Conservation (phyloP, 1,284 basidiomycete genomes). For the Ustilago tritici region DNA sequence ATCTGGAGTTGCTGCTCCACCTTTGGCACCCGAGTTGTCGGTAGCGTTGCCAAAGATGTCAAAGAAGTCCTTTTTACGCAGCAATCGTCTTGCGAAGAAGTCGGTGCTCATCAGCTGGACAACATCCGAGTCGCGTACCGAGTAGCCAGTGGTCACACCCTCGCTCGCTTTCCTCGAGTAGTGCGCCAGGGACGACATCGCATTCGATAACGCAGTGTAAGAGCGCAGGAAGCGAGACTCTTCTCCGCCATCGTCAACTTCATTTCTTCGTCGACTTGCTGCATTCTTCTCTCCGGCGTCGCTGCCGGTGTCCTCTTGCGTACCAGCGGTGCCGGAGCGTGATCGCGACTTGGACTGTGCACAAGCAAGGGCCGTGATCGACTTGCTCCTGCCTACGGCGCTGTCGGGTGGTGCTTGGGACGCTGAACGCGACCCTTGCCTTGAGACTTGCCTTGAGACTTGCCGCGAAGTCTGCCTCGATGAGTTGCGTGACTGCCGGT, state of each 20-base stretch:
- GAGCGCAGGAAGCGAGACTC: slow-evolving; percentile 57
- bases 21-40: slow-evolving; percentile 12
- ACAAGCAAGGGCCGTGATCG: slow-evolving; percentile 16
- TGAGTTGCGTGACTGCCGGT: slow-evolving; percentile 27
- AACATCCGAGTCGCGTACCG: slow-evolving; percentile 58
- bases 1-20: slow-evolving; percentile 18
- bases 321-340: not conserved
- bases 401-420: slow-evolving; percentile 21
- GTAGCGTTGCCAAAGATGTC: slow-evolving; percentile 29
- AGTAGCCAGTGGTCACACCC: slow-evolving; percentile 37
- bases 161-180: slow-evolving; percentile 39
- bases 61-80: slow-evolving; percentile 47
- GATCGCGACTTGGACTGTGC: slow-evolving; percentile 22
- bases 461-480: slow-evolving; percentile 22
- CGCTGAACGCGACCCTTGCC: slow-evolving; percentile 12
- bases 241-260: slow-evolving; percentile 25
- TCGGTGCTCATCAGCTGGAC: slow-evolving; percentile 62
- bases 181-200: slow-evolving; percentile 54
- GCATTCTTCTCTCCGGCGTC: slow-evolving; percentile 7
- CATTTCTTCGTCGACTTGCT: not conserved
- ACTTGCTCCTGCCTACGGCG: slow-evolving; percentile 14
- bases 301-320: slow-evolving; percentile 9
- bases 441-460: slow-evolving; percentile 11
- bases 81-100: slow-evolving; percentile 45
- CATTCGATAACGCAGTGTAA: slow-evolving; percentile 56